A percentile compares a stretch with the other conserved stretches of the same genome.
Conservation (phyloP, 768 basidiomycete genomes). For the Leucosporidium scottii region DNA sequence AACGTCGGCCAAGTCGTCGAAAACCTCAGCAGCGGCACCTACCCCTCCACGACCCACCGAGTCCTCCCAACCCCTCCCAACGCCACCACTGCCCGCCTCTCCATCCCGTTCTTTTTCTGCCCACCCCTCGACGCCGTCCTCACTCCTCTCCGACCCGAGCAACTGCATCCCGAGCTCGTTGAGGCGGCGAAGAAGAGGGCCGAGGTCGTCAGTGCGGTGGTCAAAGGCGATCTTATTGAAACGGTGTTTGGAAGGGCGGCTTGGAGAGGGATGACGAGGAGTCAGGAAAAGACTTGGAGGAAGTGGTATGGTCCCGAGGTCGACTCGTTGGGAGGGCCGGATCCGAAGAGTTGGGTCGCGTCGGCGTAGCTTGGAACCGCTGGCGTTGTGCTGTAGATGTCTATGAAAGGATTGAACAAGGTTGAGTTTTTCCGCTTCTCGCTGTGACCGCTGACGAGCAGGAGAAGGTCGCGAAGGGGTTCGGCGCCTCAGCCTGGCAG, state of each 20-base stretch:
- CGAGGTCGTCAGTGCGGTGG: constrained; percentile 3
- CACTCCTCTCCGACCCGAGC: neutral
- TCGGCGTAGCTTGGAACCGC: too few relatives aligned
- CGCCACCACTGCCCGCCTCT: neutral
- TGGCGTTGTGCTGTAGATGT: too few relatives aligned
- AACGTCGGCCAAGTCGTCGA: constrained; percentile 24
- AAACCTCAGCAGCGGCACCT: neutral
- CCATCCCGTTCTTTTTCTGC: constrained; percentile 31
- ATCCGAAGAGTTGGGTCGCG: neutral
- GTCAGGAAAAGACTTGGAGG: constrained; percentile 9
- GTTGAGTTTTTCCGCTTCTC: too few relatives aligned
- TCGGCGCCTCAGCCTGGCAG: too few relatives aligned
- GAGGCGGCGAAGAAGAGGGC: neutral
- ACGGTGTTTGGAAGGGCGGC: constrained; percentile 21
- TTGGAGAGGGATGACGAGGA: constrained; percentile 23
- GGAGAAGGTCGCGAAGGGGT: too few relatives aligned
- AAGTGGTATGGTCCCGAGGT: constrained; percentile 17
- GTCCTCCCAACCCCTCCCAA: constrained; percentile 12
- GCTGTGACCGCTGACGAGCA: too few relatives aligned
- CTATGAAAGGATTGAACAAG: too few relatives aligned
- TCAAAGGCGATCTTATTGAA: constrained; percentile 17
- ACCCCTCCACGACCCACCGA: constrained; percentile 23
- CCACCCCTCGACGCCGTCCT: constrained; percentile 2
- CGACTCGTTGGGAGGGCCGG: constrained; percentile 16
- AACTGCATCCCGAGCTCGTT: constrained; percentile 7